Evolutionary conservation across 495 filamentous ascomycete species (phyloP).

Genomic region (Terfezia boudieri): DNA sequence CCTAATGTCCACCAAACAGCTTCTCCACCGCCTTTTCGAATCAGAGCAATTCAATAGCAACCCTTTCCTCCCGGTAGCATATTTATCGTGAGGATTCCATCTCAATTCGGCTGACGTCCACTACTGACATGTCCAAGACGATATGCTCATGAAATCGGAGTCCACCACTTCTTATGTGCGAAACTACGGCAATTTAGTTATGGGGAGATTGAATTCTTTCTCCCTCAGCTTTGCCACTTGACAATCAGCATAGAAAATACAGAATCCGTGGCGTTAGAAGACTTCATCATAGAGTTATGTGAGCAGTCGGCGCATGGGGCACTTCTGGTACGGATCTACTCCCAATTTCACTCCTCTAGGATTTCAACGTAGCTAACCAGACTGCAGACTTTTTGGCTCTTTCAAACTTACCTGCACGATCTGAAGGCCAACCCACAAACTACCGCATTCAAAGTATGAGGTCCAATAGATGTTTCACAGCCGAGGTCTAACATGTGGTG

Average conservation of each 20-base stretch:
- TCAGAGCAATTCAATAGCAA: slow-evolving; percentile 66
- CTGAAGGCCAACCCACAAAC: slow-evolving; percentile 44
- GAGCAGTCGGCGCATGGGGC: slow-evolving; percentile 60
- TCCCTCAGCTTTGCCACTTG: slow-evolving; percentile 59
- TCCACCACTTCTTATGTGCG: slow-evolving; percentile 56
- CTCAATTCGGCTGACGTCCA: slow-evolving; percentile 2
- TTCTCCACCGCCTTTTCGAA: slow-evolving; percentile 57
- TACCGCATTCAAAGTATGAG: slow-evolving; percentile 31
- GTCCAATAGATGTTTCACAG: background rate
- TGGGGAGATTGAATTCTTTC: slow-evolving; percentile 67
- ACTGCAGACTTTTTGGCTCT: slow-evolving; percentile 55
- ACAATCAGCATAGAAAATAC: slow-evolving; percentile 52
- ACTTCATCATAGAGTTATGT: slow-evolving; percentile 57
- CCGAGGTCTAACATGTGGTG: background rate
- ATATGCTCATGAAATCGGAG: slow-evolving; percentile 61
- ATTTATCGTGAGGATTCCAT: slow-evolving; percentile 40
- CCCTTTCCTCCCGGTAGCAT: slow-evolving; percentile 55
- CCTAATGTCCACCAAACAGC: slow-evolving; percentile 22
- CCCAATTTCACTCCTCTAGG: background rate
- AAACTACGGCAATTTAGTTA: slow-evolving; percentile 63
- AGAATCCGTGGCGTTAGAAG: slow-evolving; percentile 62
- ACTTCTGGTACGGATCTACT: slow-evolving; percentile 33
- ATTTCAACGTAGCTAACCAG: background rate
- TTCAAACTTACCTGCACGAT: slow-evolving; percentile 61
- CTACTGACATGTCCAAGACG: slow-evolving; percentile 28